A percentile compares a stretch with the other conserved stretches of the same genome.
Evolutionary conservation across 305 asterid species (phyloP).

Genomic region (Ilex paraguariensis): DNA sequence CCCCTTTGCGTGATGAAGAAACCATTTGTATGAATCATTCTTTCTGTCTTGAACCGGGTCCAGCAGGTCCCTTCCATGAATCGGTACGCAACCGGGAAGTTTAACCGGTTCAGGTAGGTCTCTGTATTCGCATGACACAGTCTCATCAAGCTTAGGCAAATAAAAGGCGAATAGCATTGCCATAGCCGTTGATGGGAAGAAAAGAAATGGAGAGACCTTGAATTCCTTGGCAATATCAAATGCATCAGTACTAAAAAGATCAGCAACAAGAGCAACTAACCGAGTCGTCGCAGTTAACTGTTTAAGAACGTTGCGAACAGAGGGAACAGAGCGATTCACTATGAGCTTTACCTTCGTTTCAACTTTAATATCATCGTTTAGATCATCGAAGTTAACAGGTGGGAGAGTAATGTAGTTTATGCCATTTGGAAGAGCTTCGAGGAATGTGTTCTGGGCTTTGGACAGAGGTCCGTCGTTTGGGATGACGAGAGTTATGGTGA

Average conservation of each 20-base stretch:
- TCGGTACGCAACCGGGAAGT: too few relatives aligned
- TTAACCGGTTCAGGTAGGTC: too few relatives aligned
- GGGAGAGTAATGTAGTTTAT: conserved; percentile 47
- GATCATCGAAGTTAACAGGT: conserved; percentile 40
- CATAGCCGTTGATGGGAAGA: conserved; percentile 64
- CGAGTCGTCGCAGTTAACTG: conserved; percentile 14
- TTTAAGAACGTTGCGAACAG: conserved; percentile 27
- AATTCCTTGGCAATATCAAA: conserved; percentile 56
- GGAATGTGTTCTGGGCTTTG: conserved; percentile 7
- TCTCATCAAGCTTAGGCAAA: conserved; percentile 16
- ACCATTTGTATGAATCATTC: conserved; percentile 61
- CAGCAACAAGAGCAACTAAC: conserved; percentile 59
- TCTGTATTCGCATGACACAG: too few relatives aligned
- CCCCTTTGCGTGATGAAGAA: conserved; percentile 45
- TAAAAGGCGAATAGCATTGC: conserved; percentile 37
- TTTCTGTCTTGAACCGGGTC: conserved; percentile 73
- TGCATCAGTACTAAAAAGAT: conserved; percentile 75
- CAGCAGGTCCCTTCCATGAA: conserved; percentile 45
- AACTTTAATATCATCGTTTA: conserved; percentile 35
- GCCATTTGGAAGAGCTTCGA: conserved; percentile 43
- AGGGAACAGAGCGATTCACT: conserved; percentile 54
- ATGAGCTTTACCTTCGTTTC: conserved; percentile 64
- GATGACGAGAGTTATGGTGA: conserved; percentile 6
- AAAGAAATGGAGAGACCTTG: conserved; percentile 42
- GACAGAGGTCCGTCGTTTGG: conserved; percentile 6